Evolutionary conservation across 2,329 filamentous ascomycete genomes (phyloP).

Genomic region (Sclerotinia nivalis): DNA sequence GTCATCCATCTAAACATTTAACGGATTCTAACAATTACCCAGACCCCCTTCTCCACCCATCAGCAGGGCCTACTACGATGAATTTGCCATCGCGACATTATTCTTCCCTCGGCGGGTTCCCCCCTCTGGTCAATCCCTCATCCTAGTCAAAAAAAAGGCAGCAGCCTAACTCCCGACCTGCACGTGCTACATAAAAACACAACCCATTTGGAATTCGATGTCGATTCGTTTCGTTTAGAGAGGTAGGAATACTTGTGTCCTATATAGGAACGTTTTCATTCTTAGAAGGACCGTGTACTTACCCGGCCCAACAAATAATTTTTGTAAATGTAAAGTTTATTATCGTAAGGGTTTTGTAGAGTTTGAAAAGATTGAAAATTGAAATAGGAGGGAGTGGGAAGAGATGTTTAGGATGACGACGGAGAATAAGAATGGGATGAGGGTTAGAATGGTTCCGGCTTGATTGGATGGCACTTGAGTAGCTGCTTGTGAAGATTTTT

Average conservation of each 20-base stretch:
- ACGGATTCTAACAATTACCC: too few relatives aligned
- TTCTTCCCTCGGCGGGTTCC: not conserved
- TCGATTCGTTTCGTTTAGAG: not conserved
- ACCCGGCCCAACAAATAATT: not conserved
- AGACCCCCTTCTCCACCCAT: not conserved
- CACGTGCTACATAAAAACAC: not conserved
- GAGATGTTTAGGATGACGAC: not conserved
- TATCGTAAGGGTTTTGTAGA: not conserved
- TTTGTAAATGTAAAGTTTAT: not conserved
- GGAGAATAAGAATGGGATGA: not conserved
- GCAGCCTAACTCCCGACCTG: not conserved
- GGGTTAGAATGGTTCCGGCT: not conserved
- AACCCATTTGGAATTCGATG: constrained; percentile 43
- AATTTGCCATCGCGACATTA: not conserved
- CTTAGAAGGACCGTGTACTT: not conserved
- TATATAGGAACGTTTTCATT: constrained; percentile 4
- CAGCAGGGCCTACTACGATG: not conserved
- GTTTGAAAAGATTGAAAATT: not conserved
- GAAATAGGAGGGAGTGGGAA: not conserved
- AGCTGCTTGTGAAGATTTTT: not conserved
- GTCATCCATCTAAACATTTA: not conserved
- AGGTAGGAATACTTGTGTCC: not conserved
- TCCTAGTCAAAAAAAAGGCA: not conserved
- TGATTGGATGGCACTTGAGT: not conserved
- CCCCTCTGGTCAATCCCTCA: not conserved